Base-by-base conservation (phyloP, 2,329 filamentous ascomycete genomes). In the Lojkania enalia region DNA sequence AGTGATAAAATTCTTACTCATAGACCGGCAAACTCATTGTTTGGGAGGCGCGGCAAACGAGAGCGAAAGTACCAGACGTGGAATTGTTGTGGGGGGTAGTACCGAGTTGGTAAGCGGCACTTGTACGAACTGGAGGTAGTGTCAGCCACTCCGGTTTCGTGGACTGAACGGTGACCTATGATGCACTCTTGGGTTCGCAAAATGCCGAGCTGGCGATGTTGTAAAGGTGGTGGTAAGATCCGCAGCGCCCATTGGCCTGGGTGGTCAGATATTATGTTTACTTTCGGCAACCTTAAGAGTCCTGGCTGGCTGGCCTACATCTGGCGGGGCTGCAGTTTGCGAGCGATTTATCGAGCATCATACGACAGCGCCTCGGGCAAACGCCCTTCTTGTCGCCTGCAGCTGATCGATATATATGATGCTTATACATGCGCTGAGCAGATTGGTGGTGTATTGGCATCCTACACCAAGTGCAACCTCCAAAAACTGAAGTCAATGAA, bases 1-100 rank as follows among this genome's bases (percentile, higher is more conserved):
- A 48, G 39, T 48, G 49, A 57, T 63, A 53, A 42, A 52, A 49
- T 58, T 61, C 58, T 63, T 48, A 63, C 57, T 57, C 46, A 60
- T 42, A 48, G 38, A 44, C 48, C 15, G 32, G 18, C 14, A n/a
- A 35, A 38, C 35, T 49, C 45, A 51, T 50, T 55, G 48, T 43
- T 49, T 46, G 46, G 19, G 54, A 60, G 50, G 53, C 56, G 55
- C 56, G 53, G 39, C 42, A 47, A 20, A 47, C 49, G 52, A 48
- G 39, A 38, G 30, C 27, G 36, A 42, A 50, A 44, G 32, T 25
- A 33, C 33, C 19, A 27, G 39, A 40, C 20, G 39, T 50, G 44
- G 32, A 32, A 35, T 18, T 23, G 16, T n/a, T 23, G 18, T 33
- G 35, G 18, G 36, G 35, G 37, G 30, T 27, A 35, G 21, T 40